phyloP scores from a whole-genome alignment of 768 basidiomycete species.

The Trametes punicea region DNA sequence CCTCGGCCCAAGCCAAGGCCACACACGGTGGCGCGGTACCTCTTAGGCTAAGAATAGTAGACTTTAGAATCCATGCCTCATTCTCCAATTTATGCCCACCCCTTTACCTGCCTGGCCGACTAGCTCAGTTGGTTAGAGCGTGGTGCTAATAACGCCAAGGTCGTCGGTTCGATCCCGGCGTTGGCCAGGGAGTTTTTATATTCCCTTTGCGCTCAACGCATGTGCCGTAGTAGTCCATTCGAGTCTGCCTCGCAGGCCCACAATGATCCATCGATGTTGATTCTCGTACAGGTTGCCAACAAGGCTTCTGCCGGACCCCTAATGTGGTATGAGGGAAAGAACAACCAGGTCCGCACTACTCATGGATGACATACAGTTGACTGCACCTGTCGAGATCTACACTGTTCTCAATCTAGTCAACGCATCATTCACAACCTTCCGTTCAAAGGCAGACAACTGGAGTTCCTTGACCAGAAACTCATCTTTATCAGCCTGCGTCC shows the following conservation, averaged over 20 bases:
- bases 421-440: background rate
- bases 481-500: background rate
- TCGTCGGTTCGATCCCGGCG: constrained; percentile 26
- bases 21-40: background rate
- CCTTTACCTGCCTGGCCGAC: constrained; percentile 49
- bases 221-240: too few relatives aligned
- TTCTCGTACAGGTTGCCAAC: too few relatives aligned
- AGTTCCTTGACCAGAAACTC: background rate
- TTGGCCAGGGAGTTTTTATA: too few relatives aligned
- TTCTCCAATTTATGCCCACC: background rate
- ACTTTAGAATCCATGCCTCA: too few relatives aligned
- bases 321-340: too few relatives aligned
- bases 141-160: constrained; percentile 65
- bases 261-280: too few relatives aligned
- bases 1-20: constrained; percentile 1
- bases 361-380: too few relatives aligned
- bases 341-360: too few relatives aligned
- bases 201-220: too few relatives aligned
- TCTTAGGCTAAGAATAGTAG: background rate
- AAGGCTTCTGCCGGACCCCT: too few relatives aligned
- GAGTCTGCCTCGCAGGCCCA: too few relatives aligned
- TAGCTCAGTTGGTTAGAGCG: constrained; percentile 95
- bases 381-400: too few relatives aligned
- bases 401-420: background rate
- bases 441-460: background rate